Percentiles rank a stretch among this genome's conserved stretches.
These are phyloP conservation scores for Hippophae tibetana DNA, from an alignment of 306 rosid species.

Conservation along the genomic window DNA sequence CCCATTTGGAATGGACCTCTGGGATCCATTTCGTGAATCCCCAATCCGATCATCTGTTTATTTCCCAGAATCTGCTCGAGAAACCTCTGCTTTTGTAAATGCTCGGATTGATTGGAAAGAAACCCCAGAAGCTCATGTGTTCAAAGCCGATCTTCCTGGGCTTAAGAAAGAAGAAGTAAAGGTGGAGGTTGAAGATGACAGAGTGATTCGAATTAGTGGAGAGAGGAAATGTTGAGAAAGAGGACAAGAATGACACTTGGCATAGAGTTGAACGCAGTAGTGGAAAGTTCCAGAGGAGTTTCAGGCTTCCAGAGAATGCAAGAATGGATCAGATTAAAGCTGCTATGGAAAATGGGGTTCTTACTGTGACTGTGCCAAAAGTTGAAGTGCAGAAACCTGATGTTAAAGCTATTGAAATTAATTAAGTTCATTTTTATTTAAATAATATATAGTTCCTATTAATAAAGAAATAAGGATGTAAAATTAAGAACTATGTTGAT, in stretches of 20 bases:
- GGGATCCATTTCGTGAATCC: conserved; percentile 20
- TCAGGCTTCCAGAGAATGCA: conserved; percentile 27
- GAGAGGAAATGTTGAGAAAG: conserved; percentile 32
- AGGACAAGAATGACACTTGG: conserved; percentile 32
- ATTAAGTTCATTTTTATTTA: not conserved
- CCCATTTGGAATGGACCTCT: conserved; percentile 17
- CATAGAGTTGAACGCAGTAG: conserved; percentile 26
- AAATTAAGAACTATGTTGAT: no score
- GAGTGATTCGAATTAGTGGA: conserved; percentile 27
- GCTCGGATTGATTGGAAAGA: conserved; percentile 29
- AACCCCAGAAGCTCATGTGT: conserved; percentile 29
- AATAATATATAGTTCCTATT: not conserved
- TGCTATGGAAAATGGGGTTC: conserved; percentile 33
- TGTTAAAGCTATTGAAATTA: conserved; percentile 25
- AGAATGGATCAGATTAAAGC: conserved; percentile 22
- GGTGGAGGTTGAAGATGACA: conserved; percentile 25
- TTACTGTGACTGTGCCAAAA: conserved; percentile 22
- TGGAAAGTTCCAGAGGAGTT: conserved; percentile 26
- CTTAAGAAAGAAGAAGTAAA: conserved; percentile 25
- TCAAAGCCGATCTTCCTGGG: conserved; percentile 22
- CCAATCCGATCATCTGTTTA: conserved; percentile 3
- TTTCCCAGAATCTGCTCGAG: conserved; percentile 10
- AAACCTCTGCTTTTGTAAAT: conserved; percentile 13
- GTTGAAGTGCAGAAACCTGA: conserved; percentile 16
- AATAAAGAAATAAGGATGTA: not conserved